Base-by-base conservation (phyloP, 2,329 filamentous ascomycete species). In the Ampelomyces quisqualis region DNA sequence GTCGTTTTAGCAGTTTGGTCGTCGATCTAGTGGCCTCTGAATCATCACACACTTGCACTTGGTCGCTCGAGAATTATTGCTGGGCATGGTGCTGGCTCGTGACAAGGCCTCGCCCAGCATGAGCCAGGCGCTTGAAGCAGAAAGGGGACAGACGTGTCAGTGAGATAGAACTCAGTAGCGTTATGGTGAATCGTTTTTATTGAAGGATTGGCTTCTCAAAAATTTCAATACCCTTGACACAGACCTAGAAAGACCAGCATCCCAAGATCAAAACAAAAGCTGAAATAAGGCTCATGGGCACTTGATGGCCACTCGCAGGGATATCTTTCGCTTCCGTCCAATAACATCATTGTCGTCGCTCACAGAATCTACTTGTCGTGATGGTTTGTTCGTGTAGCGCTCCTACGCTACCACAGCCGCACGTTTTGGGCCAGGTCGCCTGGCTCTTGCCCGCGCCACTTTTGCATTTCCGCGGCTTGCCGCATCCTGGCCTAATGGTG, bases 351-450 rank as follows among this genome's bases (percentile, higher is more conserved):
- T 40, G 45, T 38, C 43, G 34, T 51, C 51, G 42, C 47, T 45
- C 45, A 51, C 32, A 45, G 41, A 34, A 38, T 47, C 47, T 45
- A 44, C 45, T 45, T 45, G 40, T 50, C 51, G 50, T 55, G 48
- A 39, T 44, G 43, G 41, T 40, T 62, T 46, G 39, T 57, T 45
- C 38, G 47, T 40, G 37, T 40, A 51, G 43, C 55, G 51, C 48
- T 40, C 48, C 62, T 57, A 62, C 55, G 62, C 58, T 33, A 33
- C 45, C 13, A 55, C 53, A 62, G 60, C 62, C 54, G 59, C 62
- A 46, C 40, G 42, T 30, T 36, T 36, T 45, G 49, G 43, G 47
- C 43, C 45, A 45, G 47, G 34, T 36, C 27, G 9, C 17, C 13
- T 33, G 7, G 21, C 15, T 21, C 19, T 31, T 23, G 17, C 13